Conservation (phyloP, 2,329 filamentous ascomycete species). For the Pezicula carpinea region DNA sequence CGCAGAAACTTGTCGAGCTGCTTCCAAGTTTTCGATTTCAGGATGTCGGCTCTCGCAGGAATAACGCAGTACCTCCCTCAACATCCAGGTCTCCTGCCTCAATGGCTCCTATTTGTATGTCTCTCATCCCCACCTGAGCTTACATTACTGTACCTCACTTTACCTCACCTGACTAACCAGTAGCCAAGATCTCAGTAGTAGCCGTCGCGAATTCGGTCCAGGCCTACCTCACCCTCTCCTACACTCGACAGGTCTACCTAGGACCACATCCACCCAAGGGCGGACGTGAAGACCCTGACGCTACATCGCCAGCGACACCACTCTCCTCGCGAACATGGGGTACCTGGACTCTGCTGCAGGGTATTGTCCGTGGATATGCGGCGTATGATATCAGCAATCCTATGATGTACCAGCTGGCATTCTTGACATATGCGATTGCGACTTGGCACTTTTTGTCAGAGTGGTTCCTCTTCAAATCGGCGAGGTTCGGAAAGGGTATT, state of each 20-base stretch:
- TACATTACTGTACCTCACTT: not conserved
- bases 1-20: not conserved
- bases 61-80: slow-evolving; percentile 24
- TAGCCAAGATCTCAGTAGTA: slow-evolving; percentile 69
- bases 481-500: slow-evolving; percentile 56
- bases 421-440: slow-evolving; percentile 61
- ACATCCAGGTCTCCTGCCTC: slow-evolving; percentile 48
- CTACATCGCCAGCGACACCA: slow-evolving; percentile 60
- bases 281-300: slow-evolving; percentile 58
- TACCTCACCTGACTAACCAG: not conserved
- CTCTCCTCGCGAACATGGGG: slow-evolving; percentile 73
- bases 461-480: slow-evolving; percentile 73
- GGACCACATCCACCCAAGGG: slow-evolving; percentile 58
- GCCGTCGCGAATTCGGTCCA: slow-evolving; percentile 83
- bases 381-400: slow-evolving; percentile 61
- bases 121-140: not conserved
- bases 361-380: slow-evolving; percentile 58
- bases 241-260: slow-evolving; percentile 83
- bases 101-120: slow-evolving; percentile 61
- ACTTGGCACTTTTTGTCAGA: slow-evolving; percentile 59
- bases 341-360: slow-evolving; percentile 63
- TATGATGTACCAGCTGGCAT: slow-evolving; percentile 56
- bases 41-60: slow-evolving; percentile 11
- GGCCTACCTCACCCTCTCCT: slow-evolving; percentile 73
- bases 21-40: too few relatives aligned